Percentiles rank a stretch among this genome's conserved stretches.
Evolutionary conservation across 768 basidiomycete genomes (phyloP).

Genomic region (Lepiota brunneoincarnata): DNA sequence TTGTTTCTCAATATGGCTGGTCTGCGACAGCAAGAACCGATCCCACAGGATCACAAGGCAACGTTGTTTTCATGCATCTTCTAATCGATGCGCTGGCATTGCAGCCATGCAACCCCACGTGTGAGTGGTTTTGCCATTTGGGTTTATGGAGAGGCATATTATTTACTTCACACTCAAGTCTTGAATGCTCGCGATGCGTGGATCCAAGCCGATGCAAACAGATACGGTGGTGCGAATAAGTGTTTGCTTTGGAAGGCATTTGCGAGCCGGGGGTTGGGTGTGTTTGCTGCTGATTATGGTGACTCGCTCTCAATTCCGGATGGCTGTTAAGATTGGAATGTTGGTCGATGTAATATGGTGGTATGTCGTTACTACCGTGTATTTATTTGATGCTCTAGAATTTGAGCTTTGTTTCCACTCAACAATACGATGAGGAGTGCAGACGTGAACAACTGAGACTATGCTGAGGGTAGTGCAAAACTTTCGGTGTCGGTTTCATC

Average conservation of each 20-base stretch:
- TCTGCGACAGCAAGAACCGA: conserved; percentile 35
- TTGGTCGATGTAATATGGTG: no score
- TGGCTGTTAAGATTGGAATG: neutral
- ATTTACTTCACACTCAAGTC: conserved; percentile 12
- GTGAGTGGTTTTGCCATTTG: conserved; percentile 19
- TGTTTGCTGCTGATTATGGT: conserved; percentile 13
- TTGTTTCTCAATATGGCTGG: conserved; percentile 31
- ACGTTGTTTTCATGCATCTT: conserved; percentile 45
- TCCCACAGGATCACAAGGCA: conserved; percentile 36
- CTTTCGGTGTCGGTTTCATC: no score
- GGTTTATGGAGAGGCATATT: neutral
- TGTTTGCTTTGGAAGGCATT: conserved; percentile 26
- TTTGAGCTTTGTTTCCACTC: no score
- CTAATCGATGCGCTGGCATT: conserved; percentile 45
- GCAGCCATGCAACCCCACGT: conserved; percentile 46
- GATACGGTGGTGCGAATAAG: conserved; percentile 23
- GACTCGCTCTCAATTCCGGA: neutral
- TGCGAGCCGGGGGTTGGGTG: conserved; percentile 26
- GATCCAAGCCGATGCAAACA: conserved; percentile 22
- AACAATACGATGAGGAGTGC: no score
- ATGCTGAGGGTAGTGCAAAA: no score
- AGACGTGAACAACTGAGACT: no score
- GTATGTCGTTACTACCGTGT: no score
- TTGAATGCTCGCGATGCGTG: conserved; percentile 19
- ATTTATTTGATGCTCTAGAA: no score